Percentiles rank a stretch among this genome's conserved stretches.
Conservation (phyloP, 768 basidiomycete genomes). For the Artomyces pyxidatus region DNA sequence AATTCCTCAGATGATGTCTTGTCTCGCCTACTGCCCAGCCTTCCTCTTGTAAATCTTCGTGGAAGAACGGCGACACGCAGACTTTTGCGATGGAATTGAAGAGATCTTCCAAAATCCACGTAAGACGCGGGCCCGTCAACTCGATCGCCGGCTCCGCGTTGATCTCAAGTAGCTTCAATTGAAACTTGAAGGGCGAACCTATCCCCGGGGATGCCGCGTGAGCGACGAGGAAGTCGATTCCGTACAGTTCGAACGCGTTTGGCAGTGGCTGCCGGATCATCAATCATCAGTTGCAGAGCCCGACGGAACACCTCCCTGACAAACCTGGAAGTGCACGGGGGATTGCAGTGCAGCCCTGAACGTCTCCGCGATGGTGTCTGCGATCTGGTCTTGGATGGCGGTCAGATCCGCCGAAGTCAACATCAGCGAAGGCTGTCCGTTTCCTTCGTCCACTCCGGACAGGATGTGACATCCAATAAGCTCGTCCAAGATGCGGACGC, state of each 20-base stretch:
- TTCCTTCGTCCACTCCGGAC: constrained; percentile 14
- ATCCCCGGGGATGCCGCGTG: constrained; percentile 25
- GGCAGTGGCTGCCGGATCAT: constrained; percentile 54
- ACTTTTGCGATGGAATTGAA: constrained; percentile 63
- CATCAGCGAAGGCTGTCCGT: constrained; percentile 10
- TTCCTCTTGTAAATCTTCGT: constrained; percentile 24
- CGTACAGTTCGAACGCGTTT: constrained; percentile 93
- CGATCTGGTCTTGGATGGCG: constrained; percentile 53
- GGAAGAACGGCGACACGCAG: constrained; percentile 64
- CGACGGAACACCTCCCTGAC: constrained; percentile 10
- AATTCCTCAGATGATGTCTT: constrained; percentile 52
- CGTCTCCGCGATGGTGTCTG: constrained; percentile 62
- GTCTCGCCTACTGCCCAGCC: constrained; percentile 47
- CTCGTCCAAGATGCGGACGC: constrained; percentile 76
- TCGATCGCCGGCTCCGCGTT: constrained; percentile 97
- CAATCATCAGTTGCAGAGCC: neutral
- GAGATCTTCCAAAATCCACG: constrained; percentile 74
- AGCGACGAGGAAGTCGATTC: constrained; percentile 83
- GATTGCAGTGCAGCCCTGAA: constrained; percentile 81
- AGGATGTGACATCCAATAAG: constrained; percentile 58
- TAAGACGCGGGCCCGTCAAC: constrained; percentile 76
- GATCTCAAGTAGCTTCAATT: constrained; percentile 78
- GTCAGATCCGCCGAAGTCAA: constrained; percentile 34
- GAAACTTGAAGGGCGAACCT: constrained; percentile 26
- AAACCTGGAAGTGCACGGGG: constrained; percentile 79